Evolutionary conservation across 305 asterid genomes (phyloP), one percentile per base, ranked within the genome.

Genomic region (Fraxinus paxiana): DNA sequence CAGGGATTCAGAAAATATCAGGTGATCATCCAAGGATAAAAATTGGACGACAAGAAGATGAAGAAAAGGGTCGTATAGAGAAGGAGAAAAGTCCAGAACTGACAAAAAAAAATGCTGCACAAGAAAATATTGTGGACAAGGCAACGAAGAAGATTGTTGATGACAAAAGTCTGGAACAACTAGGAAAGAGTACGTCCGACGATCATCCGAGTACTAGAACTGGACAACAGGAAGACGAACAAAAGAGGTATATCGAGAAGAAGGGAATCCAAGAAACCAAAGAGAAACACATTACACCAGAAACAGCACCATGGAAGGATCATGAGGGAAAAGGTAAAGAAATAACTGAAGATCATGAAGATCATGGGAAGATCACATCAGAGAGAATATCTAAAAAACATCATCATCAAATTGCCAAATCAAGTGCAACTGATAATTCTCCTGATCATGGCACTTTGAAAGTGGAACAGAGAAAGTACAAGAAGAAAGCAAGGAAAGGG

Each of bases 401-500:
- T 72, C 72, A 82, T n/a, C 61, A 77, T 72, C 67, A 70, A 70
- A 73, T 33, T 18, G 38, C 31, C 30, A 75, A 73, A n/a, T 38
- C 81, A 76, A 28, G 76, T 76, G 67, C 43, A 51, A 35, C 59
- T 65, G 70, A 61, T 61, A 28, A 61, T 61, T 61, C 15, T 18
- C 70, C 70, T 61, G 78, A n/a, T 65, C 75, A 54, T 6, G 73
- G 43, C 38, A 86, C 81, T 70, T 81, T 28, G 33, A 67, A 73
- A 28, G 82, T 82, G 77, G 86, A 74, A 22, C 71, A 22, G 71
- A 61, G 22, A 4, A 65, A 26, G 79, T 89, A 88, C 76, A 79
- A 81, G 46, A 90, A 85, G 86, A 73, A 83, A 38, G 82, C 83
- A 69, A 84, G 83, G 80, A 85, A 84, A 82, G 87, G 88, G 80